Evolutionary conservation across 352 stramenopile genomes (phyloP), one percentile per base, ranked within the genome.

Genomic region (Phytophthora vignae): DNA sequence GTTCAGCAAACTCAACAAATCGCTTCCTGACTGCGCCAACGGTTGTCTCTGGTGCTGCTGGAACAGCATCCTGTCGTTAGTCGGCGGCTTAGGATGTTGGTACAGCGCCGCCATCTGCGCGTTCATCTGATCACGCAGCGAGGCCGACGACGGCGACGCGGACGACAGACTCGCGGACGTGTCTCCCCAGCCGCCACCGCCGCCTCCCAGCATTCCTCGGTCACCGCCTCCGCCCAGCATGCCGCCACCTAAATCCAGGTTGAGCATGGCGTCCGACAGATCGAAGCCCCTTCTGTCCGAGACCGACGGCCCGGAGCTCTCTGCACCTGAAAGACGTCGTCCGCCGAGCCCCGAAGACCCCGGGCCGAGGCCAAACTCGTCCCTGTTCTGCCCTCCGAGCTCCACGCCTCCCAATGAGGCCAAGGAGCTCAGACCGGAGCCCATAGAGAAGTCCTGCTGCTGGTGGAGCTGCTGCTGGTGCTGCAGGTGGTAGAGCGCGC

Each of bases 71-170:
- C 46, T 50, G n/a, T 71, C 68, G 53, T 55, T 74, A 29, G 36
- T 42, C 12, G 56, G 48, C 12, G 71, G 42, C 52, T 60, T 69
- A 8, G 67, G 44, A 10, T 83, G 73, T 21, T 88, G 85, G 65
- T 93, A 93, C 52, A 93, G 61, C 50, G 85, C 82, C 11, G 85
- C 85, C 84, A 93, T 93, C 59, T 92, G 84, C 60, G 86, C 83
- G 73, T 93, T 93, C 86, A 92, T 92, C 57, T 93, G 77, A 29
- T 93, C 86, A 19, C 84, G 79, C 11, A 93, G 66, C 15, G 70
- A 81, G 3, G 64, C 46, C 50, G 73, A 67, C 12, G 64, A 71
- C 14, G 75, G 69, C n/a, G 67, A 77, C 31, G 55, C 67, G 9
- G 76, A 82, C 17, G 66, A 69, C 4, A 71, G 44, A 57, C 55